Conservation (phyloP, 2,329 filamentous ascomycete genomes). For the Phialophora tarda region DNA sequence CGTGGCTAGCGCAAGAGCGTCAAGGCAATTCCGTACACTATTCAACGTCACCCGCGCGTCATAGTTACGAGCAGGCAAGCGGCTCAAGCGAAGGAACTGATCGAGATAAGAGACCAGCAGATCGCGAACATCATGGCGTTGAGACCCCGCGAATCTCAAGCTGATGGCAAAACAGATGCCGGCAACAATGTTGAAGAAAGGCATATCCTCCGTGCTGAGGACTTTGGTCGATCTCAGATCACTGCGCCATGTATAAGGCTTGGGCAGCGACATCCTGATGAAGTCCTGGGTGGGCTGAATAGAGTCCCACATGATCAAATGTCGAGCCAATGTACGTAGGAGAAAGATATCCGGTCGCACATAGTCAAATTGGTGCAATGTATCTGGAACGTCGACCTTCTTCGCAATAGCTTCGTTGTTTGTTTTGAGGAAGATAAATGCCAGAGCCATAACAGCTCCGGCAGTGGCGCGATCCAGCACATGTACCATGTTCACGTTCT, state of each 20-base stretch:
- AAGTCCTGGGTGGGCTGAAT: constrained; percentile 76
- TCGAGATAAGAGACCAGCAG: constrained; percentile 84
- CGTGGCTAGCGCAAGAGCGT: constrained; percentile 79
- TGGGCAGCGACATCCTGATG: constrained; percentile 75
- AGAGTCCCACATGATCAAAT: constrained; percentile 89
- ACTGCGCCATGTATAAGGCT: constrained; percentile 67
- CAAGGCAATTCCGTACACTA: constrained; percentile 88
- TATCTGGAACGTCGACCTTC: constrained; percentile 92
- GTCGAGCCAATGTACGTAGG: constrained; percentile 83
- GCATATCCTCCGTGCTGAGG: constrained; percentile 80
- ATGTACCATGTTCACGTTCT: constrained; percentile 90
- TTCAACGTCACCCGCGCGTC: constrained; percentile 83
- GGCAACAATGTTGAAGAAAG: constrained; percentile 89
- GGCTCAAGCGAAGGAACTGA: constrained; percentile 78
- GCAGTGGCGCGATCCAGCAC: constrained; percentile 91
- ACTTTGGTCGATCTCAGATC: constrained; percentile 64
- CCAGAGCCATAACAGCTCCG: constrained; percentile 87
- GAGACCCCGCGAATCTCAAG: constrained; percentile 75
- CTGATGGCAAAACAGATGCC: constrained; percentile 77
- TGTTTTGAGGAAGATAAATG: constrained; percentile 96
- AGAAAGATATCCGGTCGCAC: constrained; percentile 91
- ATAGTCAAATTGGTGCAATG: constrained; percentile 90
- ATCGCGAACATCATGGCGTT: constrained; percentile 73
- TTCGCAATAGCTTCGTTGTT: constrained; percentile 83
- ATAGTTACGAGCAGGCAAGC: constrained; percentile 68